Percentiles rank a stretch among this genome's conserved stretches.
Evolutionary conservation across 257 asterid genomes (phyloP).

Genomic region (Perilla frutescens): DNA sequence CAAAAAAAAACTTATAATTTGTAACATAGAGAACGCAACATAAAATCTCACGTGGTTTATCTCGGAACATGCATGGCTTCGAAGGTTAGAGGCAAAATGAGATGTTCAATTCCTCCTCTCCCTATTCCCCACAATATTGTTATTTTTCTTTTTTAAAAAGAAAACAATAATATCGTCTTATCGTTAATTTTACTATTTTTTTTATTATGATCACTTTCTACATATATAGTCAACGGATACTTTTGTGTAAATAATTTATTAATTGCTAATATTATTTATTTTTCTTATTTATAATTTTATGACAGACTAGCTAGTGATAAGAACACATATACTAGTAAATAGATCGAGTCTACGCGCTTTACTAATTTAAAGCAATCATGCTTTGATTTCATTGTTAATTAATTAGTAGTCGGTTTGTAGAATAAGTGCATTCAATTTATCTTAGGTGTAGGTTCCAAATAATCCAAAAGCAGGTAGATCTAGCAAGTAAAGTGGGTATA

Average conservation of each 20-base stretch:
- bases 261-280: neutral
- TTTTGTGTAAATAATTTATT: neutral
- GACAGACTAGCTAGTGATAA: neutral
- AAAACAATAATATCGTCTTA: too few relatives aligned
- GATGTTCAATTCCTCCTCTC: too few relatives aligned
- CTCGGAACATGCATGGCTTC: too few relatives aligned
- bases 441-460: neutral
- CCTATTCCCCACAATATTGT: too few relatives aligned
- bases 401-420: neutral
- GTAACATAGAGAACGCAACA: too few relatives aligned
- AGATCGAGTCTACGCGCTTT: neutral
- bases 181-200: too few relatives aligned
- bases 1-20: too few relatives aligned
- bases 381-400: neutral
- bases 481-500: neutral
- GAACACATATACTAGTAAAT: neutral
- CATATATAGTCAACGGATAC: neutral
- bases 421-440: neutral
- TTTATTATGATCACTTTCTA: neutral
- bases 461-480: slow-evolving; percentile 34
- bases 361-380: neutral
- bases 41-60: too few relatives aligned
- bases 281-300: neutral
- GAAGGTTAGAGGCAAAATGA: too few relatives aligned
- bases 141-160: too few relatives aligned